Evolutionary conservation across 1,139 yeast genomes (phyloP).

Genomic region (Lodderomyces orthopsilosis): DNA sequence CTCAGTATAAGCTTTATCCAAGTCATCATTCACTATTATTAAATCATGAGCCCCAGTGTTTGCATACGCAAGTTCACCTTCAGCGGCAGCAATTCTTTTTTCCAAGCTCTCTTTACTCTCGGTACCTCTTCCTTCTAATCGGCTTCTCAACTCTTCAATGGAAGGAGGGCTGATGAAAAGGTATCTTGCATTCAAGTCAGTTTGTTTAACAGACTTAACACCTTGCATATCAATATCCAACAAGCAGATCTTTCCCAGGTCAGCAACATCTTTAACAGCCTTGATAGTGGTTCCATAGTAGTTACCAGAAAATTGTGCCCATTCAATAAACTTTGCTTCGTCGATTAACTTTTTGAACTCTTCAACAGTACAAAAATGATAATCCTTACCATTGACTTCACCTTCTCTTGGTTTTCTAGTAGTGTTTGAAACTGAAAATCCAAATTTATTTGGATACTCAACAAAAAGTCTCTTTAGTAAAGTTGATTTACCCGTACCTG

Average conservation of each 20-base stretch:
- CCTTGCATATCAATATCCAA: constrained; percentile 99
- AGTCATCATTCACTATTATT: constrained; percentile 84
- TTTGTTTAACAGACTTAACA: constrained; percentile 82
- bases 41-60: constrained; percentile 89
- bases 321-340: constrained; percentile 79
- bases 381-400: constrained; percentile 84
- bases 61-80: constrained; percentile 84
- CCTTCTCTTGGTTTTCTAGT: constrained; percentile 92
- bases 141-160: constrained; percentile 64
- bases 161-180: constrained; percentile 93
- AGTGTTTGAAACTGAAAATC: constrained; percentile 92
- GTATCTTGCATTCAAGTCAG: constrained; percentile 79
- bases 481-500: constrained; percentile 96
- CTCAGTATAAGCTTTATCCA: constrained; percentile 82
- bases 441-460: constrained; percentile 85
- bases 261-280: constrained; percentile 75
- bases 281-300: constrained; percentile 91
- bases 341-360: constrained; percentile 74
- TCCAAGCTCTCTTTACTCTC: constrained; percentile 82
- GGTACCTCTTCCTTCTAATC: constrained; percentile 89
- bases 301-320: constrained; percentile 98
- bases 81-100: constrained; percentile 83
- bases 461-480: constrained; percentile 83
- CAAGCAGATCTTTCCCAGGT: constrained; percentile 69
- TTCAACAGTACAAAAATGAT: constrained; percentile 79